Evolutionary conservation across 148 eudicot species (phyloP).

Genomic region (Chenopodium suecicum): DNA sequence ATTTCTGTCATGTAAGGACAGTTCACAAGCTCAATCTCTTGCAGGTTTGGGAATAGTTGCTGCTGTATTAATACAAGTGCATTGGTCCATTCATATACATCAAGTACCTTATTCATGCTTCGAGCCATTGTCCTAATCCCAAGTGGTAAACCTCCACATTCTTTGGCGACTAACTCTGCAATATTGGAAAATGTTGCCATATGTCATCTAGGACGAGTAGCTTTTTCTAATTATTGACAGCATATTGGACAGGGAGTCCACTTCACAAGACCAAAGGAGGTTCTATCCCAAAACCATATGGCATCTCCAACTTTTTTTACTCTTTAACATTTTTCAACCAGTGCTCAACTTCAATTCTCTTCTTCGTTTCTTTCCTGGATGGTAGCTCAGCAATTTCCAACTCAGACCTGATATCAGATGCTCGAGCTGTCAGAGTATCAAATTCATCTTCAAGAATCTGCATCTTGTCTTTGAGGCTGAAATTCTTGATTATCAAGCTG

Average conservation of each 20-base stretch:
- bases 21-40: too few relatives aligned
- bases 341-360: conserved; percentile 2
- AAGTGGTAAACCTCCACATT: conserved; percentile 27
- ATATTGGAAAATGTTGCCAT: conserved; percentile 13
- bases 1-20: too few relatives aligned
- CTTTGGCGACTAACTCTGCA: conserved; percentile 5
- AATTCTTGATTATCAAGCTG: too few relatives aligned
- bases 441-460: too few relatives aligned
- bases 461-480: too few relatives aligned
- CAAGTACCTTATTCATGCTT: conserved; percentile 8
- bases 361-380: conserved; percentile 14
- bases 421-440: conserved; percentile 9
- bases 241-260: not conserved
- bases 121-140: conserved; percentile 17
- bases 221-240: not conserved
- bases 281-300: too few relatives aligned
- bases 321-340: not conserved
- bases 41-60: too few relatives aligned
- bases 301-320: not conserved
- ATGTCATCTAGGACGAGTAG: conserved; percentile 22
- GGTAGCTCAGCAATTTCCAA: not conserved
- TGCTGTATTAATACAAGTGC: not conserved
- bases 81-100: conserved; percentile 10
- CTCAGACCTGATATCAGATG: conserved; percentile 7
- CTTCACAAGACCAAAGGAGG: too few relatives aligned